These are phyloP conservation scores for Exophiala calicioides DNA, from an alignment of 2,329 filamentous ascomycete genomes.

Conservation along the genomic window DNA sequence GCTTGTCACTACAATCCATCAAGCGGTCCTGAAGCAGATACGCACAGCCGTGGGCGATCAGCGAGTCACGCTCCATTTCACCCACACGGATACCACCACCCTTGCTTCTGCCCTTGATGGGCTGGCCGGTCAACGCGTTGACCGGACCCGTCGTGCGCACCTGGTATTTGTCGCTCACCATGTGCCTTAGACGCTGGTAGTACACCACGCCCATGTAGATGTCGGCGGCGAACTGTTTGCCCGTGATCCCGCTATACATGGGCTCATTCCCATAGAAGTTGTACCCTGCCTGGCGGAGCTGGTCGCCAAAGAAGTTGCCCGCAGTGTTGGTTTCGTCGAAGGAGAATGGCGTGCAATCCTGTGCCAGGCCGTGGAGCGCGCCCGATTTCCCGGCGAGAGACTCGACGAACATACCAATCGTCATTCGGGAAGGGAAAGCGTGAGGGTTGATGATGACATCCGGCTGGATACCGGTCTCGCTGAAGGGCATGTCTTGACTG, in stretches of 20 bases:
- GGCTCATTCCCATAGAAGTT: slow-evolving; percentile 99
- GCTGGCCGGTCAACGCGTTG: slow-evolving; percentile 86
- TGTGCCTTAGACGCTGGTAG: slow-evolving; percentile 96
- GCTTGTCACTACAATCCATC: slow-evolving; percentile 96
- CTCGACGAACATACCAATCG: slow-evolving; percentile 98
- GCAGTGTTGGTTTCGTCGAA: slow-evolving; percentile 93
- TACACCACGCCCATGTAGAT: slow-evolving; percentile 98
- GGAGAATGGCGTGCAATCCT: slow-evolving; percentile 92
- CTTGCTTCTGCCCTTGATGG: slow-evolving; percentile 93
- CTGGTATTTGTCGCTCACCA: slow-evolving; percentile 99
- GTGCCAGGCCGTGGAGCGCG: slow-evolving; percentile 89
- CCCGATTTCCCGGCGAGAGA: slow-evolving; percentile 94
- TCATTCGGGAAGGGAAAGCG: slow-evolving; percentile 99
- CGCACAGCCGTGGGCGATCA: slow-evolving; percentile 91
- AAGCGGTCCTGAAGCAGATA: slow-evolving; percentile 93
- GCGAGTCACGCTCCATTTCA: slow-evolving; percentile 96
- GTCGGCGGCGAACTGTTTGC: slow-evolving; percentile 87
- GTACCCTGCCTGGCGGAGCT: slow-evolving; percentile 91
- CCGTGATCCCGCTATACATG: slow-evolving; percentile 97
- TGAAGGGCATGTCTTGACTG: slow-evolving; percentile 90
- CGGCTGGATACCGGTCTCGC: slow-evolving; percentile 92
- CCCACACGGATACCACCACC: slow-evolving; percentile 98
- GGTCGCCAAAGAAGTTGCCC: slow-evolving; percentile 91
- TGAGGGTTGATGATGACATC: slow-evolving; percentile 99
- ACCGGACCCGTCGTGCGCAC: slow-evolving; percentile 94